Base-by-base conservation (phyloP, 2,329 filamentous ascomycete species). In the Aspergillus sp. region DNA sequence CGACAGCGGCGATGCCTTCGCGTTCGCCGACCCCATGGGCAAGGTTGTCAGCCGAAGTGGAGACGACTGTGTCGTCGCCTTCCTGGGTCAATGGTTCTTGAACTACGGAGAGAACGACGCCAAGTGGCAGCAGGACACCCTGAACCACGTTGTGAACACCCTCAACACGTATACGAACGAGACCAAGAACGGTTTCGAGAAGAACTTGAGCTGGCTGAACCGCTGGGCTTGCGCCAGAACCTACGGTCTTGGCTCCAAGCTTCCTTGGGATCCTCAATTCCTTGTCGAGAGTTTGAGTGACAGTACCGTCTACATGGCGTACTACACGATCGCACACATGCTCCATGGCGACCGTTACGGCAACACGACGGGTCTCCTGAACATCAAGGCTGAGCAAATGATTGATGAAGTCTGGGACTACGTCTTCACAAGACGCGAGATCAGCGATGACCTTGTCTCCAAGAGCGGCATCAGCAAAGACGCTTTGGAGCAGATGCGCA, bases 391-490 rank as follows among this genome's bases (percentile, higher is more conserved):
- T 1, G 89, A 94, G 52, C 90, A 96, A 73, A 92, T 97, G 87
- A 90, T 82, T 8, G 92, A 96, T 60, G 90, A 95, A 63, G 89
- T 96, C 44, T 99, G 92, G 91, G 93, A 99, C 73, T 96, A 95
- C 69, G 77, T 97, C 61, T 96, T 97, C 76, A 87, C 84, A 68
- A 85, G 90, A 51, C 83, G 85, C 16, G 86, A 90, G 45, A 72
- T 87, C 50, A 81, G 79, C 56, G 82, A 92, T 24, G 83, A 87
- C 14, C 76, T 90, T 35, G 71, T 86, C 46, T 69, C 76, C 56
- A 77, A 82, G 52, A 88, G 84, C 53, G 86, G 86, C 36, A 95
- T 96, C 54, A 79, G 85, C 54, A 84, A 86, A 72, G 83, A 86
- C 55, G 83, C 83, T 3, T 80, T 99, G 42, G 83, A 89, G 66